Base-by-base conservation (phyloP, 1,284 basidiomycete species). In the Marasmius oreades region DNA sequence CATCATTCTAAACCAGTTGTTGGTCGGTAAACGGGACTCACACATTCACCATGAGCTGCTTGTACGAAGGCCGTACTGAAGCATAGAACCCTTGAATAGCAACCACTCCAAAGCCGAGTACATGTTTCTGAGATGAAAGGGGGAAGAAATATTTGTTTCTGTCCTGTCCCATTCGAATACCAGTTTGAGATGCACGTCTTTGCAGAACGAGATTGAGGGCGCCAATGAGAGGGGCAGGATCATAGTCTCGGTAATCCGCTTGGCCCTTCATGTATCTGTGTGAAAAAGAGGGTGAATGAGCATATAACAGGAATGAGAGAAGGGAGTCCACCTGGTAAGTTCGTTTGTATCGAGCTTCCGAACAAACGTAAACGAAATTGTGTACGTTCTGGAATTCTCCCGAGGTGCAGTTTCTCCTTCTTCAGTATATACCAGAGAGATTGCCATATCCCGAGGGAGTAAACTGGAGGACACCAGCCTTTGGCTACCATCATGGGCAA, bases 11-110 rank as follows among this genome's bases (percentile, higher is more conserved):
- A 1, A n/a, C 50, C 10, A 3, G 3, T 33, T 16, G 51, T 46
- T 31, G 28, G 10, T 31, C 28, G 8, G 4, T 37, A 46, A 42
- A 12, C 5, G 28, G 24, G 16, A 63, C 71, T 58, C 62, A 77
- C 75, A 90, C 78, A 63, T 90, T 90, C 52, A 91, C 82, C 78
- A 86, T 81, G 2, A 90, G 70, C 55, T 85, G 77, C 55, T 85
- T 85, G 69, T 77, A 82, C 10, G 79, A 75, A 0, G 85, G 84
- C 0, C 87, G 77, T 3, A 85, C 77, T 0, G 87, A 89, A 52
- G 82, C 75, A 67, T 80, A 90, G 65, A 85, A 90, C 0, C 88
- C 88, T 63, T 81, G 77, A 65, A 78, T 77, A 0, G 85, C 85
- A 48, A 81, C 76, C 1, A 88, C 67, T 0, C 83, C 80, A 1